Base-by-base conservation (phyloP, 371 early-diverging fungal species). In the Mortierella sp. region DNA sequence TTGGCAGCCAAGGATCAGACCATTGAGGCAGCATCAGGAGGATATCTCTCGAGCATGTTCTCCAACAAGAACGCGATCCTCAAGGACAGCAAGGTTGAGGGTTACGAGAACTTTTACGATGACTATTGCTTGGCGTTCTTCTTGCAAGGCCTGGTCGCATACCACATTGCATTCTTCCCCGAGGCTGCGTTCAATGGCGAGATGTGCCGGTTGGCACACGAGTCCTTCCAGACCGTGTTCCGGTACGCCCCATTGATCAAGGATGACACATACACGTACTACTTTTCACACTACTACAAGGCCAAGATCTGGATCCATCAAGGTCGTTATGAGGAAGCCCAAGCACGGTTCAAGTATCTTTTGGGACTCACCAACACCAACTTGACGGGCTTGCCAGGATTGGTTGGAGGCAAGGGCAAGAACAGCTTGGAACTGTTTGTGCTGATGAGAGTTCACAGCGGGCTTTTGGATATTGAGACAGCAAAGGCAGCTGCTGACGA, bases 261-360 rank as follows among this genome's bases (percentile, higher is more conserved):
- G 49, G 74, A 74, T 31, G 74, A 74, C 34, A 74, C 74, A 5
- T 74, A 74, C 50, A 60, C 74, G 17, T 74, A 74, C 43, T 74
- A 74, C 40, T 74, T 74, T 24, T 51, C 74, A 5, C 74, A 74
- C 24, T 74, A 67, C 64, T 74, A 74, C 64, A 74, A 57, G 57
- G 74, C 74, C 64, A 74, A 74, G 61, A 60, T 67, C 57, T 67
- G 67, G 63, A 74, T 74, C 47, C 74, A 74, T 19, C 68, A 67
- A 45, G 74, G 74, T 6, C 59, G 60, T 19, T 40, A 67, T 41
- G 74, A 74, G 17, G 64, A 74, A 6, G 74, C 74, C 1, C 60
- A 67, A 24, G 47, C 61, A 5, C 63, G 74, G 16, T 67, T 74
- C 68, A 74, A 67, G 54, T 67, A 74, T 27, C 37, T 74, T 25